Evolutionary conservation across 495 filamentous ascomycete species (phyloP).

Genomic region (Hypoxylon fragiforme): DNA sequence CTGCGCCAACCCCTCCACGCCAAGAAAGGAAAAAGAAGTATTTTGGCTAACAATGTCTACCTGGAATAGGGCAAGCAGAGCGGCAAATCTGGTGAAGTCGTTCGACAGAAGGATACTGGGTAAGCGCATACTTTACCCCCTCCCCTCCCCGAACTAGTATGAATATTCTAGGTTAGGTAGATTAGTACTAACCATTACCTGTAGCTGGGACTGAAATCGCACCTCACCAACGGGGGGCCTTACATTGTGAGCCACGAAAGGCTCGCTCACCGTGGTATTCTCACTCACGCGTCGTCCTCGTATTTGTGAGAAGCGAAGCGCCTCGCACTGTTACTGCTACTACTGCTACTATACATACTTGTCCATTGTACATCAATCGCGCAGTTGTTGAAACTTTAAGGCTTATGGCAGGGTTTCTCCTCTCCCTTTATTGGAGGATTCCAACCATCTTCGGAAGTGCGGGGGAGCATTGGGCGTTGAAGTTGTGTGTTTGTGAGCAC

Average conservation of each 20-base stretch:
- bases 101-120: conserved; percentile 83
- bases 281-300: neutral
- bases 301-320: too few species aligned
- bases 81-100: conserved; percentile 64
- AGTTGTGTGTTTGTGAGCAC: too few species aligned
- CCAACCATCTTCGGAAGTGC: too few species aligned
- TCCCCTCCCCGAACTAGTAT: too few species aligned
- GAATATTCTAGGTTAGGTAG: too few species aligned
- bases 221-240: neutral
- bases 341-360: conserved; percentile 14
- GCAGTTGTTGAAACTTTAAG: conserved; percentile 1
- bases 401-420: neutral
- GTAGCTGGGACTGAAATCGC: conserved; percentile 22
- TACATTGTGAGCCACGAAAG: neutral
- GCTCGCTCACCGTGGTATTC: too few species aligned
- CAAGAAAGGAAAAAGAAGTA: neutral
- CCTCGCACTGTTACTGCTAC: conserved; percentile 10
- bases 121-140: too few species aligned
- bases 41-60: conserved; percentile 16
- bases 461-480: too few species aligned
- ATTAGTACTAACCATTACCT: conserved; percentile 3
- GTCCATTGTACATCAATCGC: conserved; percentile 12
- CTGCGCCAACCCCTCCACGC: too few species aligned
- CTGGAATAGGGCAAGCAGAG: conserved; percentile 72
- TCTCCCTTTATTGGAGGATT: neutral